A percentile compares a stretch with the other conserved stretches of the same genome.
Evolutionary conservation across 1,139 yeast species (phyloP).

Genomic region (Hyphopichia fennica): DNA sequence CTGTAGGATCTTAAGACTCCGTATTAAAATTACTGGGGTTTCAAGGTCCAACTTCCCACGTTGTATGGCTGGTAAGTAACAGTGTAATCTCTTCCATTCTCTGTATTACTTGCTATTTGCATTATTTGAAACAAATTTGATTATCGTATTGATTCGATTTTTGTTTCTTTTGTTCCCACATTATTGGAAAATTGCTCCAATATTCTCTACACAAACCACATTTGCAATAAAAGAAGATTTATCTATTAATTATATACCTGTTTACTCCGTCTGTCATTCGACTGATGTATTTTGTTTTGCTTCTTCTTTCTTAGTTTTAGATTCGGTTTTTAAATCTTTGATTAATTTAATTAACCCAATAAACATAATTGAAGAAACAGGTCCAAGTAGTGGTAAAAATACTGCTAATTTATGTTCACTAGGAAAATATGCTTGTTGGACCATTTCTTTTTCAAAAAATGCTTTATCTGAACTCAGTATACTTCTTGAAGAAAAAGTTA

Average conservation of each 20-base stretch:
- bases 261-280: neutral
- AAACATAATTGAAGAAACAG: slow-evolving; percentile 67
- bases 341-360: slow-evolving; percentile 51
- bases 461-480: slow-evolving; percentile 66
- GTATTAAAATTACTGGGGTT: no score
- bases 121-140: no score
- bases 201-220: no score
- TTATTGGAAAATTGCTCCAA: no score
- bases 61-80: no score
- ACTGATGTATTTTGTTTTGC: no score
- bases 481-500: slow-evolving; percentile 55
- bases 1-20: no score
- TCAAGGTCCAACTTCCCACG: no score
- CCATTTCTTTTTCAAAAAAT: slow-evolving; percentile 92
- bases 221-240: neutral
- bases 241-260: neutral
- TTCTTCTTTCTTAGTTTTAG: slow-evolving; percentile 4
- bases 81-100: no score
- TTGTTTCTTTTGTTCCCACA: no score
- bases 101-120: no score
- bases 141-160: no score
- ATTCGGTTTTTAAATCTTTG: slow-evolving; percentile 18
- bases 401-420: slow-evolving; percentile 94
- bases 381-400: slow-evolving; percentile 86
- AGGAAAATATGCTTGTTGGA: slow-evolving; percentile 91